phyloP scores from a whole-genome alignment of 2,329 filamentous ascomycete species.

The Blumeria hordei region DNA sequence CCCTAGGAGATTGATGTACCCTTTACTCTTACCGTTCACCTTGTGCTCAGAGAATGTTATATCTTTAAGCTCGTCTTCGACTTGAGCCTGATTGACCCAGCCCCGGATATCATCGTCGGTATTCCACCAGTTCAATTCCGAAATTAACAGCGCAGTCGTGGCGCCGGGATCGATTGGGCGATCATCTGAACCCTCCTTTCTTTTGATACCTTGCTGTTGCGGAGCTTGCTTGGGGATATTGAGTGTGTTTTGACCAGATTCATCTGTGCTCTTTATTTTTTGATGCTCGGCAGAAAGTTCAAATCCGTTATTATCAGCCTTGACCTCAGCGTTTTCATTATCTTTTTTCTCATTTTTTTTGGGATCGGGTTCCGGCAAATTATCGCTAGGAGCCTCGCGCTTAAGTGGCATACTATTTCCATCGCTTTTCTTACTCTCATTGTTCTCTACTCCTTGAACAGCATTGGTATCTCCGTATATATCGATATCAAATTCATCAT shows the following conservation, averaged over 20 bases:
- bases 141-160: conserved; percentile 55
- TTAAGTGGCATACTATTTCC: conserved; percentile 17
- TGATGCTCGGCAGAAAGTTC: conserved; percentile 16
- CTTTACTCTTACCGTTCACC: conserved; percentile 96
- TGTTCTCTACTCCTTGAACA: conserved; percentile 18
- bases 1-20: conserved; percentile 28
- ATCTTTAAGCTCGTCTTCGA: conserved; percentile 69
- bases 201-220: conserved; percentile 31
- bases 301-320: conserved; percentile 17
- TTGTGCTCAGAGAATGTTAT: conserved; percentile 97
- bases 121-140: conserved; percentile 89
- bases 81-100: conserved; percentile 57
- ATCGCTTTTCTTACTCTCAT: conserved; percentile 16
- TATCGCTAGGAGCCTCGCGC: conserved; percentile 8
- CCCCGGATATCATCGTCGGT: conserved; percentile 85
- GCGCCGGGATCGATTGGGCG: conserved; percentile 32
- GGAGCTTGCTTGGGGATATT: conserved; percentile 17
- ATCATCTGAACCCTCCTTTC: conserved; percentile 34
- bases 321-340: conserved; percentile 20
- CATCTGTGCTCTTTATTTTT: conserved; percentile 20
- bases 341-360: conserved; percentile 16
- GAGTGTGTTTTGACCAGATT: conserved; percentile 15
- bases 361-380: conserved; percentile 7
- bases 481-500: conserved; percentile 50
- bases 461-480: conserved; percentile 38